Percentiles rank a stretch among this genome's conserved stretches.
phyloP scores from a whole-genome alignment of 768 basidiomycete species.

The Panaeolus papilionaceus region DNA sequence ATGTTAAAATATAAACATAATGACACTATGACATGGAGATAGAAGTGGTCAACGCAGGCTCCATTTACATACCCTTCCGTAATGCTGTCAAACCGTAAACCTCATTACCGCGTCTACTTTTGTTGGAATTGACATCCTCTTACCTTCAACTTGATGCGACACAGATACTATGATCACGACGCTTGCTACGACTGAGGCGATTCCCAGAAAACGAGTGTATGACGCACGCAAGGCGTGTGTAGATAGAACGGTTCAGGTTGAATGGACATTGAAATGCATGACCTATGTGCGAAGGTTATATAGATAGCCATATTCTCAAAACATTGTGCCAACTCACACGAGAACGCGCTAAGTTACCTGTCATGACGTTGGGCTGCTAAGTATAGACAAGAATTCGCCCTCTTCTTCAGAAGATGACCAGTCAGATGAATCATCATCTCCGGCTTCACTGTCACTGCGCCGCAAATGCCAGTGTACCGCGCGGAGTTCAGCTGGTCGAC shows the following conservation, averaged over 20 bases:
- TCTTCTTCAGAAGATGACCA: constrained; percentile 10
- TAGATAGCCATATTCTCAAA: background rate
- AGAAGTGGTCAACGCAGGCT: background rate
- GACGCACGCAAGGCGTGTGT: background rate
- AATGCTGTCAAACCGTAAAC: no score
- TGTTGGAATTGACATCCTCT: no score
- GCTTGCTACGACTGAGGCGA: no score
- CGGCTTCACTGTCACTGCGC: background rate
- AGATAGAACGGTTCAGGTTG: background rate
- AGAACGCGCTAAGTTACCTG: background rate
- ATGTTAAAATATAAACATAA: background rate
- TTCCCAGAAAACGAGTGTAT: background rate
- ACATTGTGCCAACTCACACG: background rate
- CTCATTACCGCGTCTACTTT: no score
- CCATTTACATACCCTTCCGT: background rate
- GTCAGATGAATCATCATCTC: background rate
- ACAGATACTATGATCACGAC: no score
- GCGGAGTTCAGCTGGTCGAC: background rate
- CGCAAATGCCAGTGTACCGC: background rate
- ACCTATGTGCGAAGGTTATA: background rate
- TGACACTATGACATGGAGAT: background rate
- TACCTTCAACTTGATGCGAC: no score
- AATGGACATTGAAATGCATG: background rate
- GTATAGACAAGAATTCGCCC: background rate
- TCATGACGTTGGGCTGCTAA: constrained; percentile 5